A percentile compares a stretch with the other conserved stretches of the same genome.
Evolutionary conservation across 2,329 filamentous ascomycete species (phyloP).

Genomic region (Cryphonectria naterciae): DNA sequence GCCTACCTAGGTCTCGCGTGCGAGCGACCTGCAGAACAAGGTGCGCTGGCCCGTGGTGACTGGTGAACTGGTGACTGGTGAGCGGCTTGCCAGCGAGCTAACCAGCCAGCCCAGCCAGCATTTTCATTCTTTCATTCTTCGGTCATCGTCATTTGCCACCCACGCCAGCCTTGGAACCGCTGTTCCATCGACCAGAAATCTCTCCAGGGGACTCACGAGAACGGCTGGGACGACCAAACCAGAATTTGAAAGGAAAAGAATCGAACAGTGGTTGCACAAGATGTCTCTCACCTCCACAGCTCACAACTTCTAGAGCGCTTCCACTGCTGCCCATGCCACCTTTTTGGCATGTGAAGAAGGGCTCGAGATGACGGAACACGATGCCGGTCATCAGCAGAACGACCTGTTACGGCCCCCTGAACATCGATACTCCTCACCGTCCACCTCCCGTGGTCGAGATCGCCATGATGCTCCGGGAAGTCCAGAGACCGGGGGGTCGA

Average conservation of each 20-base stretch:
- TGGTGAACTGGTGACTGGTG: not conserved
- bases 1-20: not conserved
- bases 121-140: not conserved
- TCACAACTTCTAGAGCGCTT: conserved; percentile 20
- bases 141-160: not conserved
- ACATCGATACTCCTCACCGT: conserved; percentile 14
- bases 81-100: not conserved
- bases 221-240: not conserved
- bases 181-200: not conserved
- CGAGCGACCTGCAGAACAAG: conserved; percentile 4
- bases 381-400: conserved; percentile 26
- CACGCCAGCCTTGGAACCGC: not conserved
- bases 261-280: conserved; percentile 18
- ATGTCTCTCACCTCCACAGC: conserved; percentile 24
- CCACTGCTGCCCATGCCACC: conserved; percentile 14
- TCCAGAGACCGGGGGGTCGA: conserved; percentile 50
- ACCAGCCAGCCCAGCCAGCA: conserved; percentile 1
- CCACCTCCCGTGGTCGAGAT: conserved; percentile 7
- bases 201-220: not conserved
- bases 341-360: conserved; percentile 26
- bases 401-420: conserved; percentile 20
- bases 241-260: not conserved
- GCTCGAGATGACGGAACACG: conserved; percentile 30
- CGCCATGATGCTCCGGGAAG: conserved; percentile 37
- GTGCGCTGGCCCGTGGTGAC: conserved; percentile 4